Conservation (phyloP, 169 alveolate species). For the Plasmodium cynomolgi region DNA sequence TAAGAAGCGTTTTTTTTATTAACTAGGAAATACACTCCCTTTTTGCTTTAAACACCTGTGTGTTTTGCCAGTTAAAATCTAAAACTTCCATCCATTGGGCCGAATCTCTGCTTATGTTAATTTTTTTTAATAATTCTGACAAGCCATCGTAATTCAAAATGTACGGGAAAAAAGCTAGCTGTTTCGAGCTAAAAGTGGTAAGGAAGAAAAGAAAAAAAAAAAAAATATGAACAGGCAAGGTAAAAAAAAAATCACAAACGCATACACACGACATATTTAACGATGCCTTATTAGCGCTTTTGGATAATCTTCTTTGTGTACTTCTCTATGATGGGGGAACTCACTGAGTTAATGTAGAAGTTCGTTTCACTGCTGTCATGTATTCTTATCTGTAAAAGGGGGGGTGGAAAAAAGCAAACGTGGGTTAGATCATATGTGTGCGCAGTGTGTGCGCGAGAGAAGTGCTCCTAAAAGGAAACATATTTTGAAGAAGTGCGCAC, state of each 20-base stretch:
- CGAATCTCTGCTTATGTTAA: conserved; percentile 26
- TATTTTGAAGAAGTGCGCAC: neutral
- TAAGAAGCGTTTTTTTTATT: neutral
- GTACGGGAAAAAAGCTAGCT: conserved; percentile 38
- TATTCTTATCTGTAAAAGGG: conserved; percentile 45
- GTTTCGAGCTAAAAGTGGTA: conserved; percentile 26
- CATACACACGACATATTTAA: neutral
- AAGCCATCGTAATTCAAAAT: conserved; percentile 63
- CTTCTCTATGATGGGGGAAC: conserved; percentile 69
- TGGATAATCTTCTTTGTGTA: neutral
- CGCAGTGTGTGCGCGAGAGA: neutral
- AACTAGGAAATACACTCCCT: neutral
- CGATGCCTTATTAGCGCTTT: neutral
- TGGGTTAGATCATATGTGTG: neutral
- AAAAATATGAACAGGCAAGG: neutral
- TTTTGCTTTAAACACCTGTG: conserved; percentile 5
- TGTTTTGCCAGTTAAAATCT: conserved; percentile 72
- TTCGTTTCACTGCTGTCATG: conserved; percentile 54
- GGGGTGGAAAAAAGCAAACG: neutral
- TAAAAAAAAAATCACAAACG: neutral
- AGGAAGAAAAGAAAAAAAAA: neutral
- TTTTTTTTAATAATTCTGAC: conserved; percentile 65
- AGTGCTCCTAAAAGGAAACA: neutral
- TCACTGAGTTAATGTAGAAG: conserved; percentile 62
- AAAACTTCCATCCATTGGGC: conserved; percentile 39